A percentile compares a stretch with the other conserved stretches of the same genome.
phyloP scores from a whole-genome alignment of 179 eudicot genomes.

The Corrigiola litoralis region DNA sequence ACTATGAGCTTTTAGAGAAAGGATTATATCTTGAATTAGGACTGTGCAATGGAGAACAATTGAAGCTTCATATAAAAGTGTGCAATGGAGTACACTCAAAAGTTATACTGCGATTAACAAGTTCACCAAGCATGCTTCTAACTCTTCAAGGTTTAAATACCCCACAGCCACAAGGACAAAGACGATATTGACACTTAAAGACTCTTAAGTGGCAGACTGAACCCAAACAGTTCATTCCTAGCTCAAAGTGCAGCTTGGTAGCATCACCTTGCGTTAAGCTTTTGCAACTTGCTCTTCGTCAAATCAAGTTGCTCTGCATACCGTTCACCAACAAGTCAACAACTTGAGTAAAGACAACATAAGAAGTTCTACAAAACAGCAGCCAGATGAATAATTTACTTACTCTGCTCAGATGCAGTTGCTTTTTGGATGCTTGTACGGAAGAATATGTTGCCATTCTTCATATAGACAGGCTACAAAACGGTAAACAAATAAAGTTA shows the following conservation, averaged over 20 bases:
- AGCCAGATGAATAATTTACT: slow-evolving; percentile 16
- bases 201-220: neutral
- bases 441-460: slow-evolving; percentile 60
- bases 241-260: slow-evolving; percentile 7
- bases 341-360: neutral
- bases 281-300: slow-evolving; percentile 41
- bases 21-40: neutral
- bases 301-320: slow-evolving; percentile 49
- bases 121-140: neutral
- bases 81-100: neutral
- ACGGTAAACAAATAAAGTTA: neutral
- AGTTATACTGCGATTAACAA: neutral
- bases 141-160: neutral
- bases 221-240: neutral
- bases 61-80: too few relatives aligned
- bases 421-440: slow-evolving; percentile 58
- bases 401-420: slow-evolving; percentile 58
- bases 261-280: slow-evolving; percentile 31
- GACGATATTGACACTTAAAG: neutral
- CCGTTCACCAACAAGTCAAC: slow-evolving; percentile 5
- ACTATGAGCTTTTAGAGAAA: neutral
- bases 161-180: neutral
- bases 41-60: neutral
- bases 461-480: slow-evolving; percentile 62
- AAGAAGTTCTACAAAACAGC: neutral